A percentile compares a stretch with the other conserved stretches of the same genome.
Evolutionary conservation across 306 rosid species (phyloP).

Genomic region (Malus orientalis): DNA sequence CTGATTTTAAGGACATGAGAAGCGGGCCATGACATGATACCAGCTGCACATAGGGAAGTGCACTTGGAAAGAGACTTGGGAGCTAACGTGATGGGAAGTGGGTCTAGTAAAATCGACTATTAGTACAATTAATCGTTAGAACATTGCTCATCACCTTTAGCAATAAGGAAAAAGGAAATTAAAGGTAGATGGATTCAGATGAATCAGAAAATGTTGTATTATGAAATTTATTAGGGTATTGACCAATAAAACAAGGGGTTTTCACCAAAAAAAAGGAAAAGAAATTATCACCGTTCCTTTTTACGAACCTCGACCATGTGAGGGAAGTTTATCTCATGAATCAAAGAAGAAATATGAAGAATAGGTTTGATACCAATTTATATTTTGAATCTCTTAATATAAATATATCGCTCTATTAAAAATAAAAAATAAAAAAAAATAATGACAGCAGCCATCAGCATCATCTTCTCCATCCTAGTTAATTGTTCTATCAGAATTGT

Average conservation of each 20-base stretch:
- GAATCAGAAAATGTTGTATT: neutral
- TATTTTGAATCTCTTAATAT: no score
- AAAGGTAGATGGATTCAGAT: neutral
- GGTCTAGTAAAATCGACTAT: slow-evolving; percentile 12
- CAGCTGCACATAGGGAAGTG: slow-evolving; percentile 12
- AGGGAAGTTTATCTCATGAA: neutral
- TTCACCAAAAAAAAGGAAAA: neutral
- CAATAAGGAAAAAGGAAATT: neutral
- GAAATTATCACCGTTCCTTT: no score
- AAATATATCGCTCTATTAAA: no score
- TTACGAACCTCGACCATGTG: neutral
- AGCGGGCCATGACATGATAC: neutral
- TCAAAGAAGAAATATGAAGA: no score
- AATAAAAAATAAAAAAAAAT: no score
- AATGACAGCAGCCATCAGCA: no score
- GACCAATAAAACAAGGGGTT: neutral
- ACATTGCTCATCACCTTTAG: slow-evolving; percentile 14
- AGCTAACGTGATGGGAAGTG: slow-evolving; percentile 11
- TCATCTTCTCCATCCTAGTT: neutral
- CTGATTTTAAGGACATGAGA: slow-evolving; percentile 6
- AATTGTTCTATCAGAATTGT: slow-evolving; percentile 14
- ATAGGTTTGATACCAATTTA: no score
- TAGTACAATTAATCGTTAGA: slow-evolving; percentile 9
- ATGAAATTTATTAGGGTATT: neutral
- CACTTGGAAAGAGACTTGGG: slow-evolving; percentile 23